Percentiles rank a stretch among this genome's conserved stretches.
These are phyloP conservation scores for Discostella stelligera DNA, from an alignment of 352 stramenopile genomes.

Conservation along the genomic window DNA sequence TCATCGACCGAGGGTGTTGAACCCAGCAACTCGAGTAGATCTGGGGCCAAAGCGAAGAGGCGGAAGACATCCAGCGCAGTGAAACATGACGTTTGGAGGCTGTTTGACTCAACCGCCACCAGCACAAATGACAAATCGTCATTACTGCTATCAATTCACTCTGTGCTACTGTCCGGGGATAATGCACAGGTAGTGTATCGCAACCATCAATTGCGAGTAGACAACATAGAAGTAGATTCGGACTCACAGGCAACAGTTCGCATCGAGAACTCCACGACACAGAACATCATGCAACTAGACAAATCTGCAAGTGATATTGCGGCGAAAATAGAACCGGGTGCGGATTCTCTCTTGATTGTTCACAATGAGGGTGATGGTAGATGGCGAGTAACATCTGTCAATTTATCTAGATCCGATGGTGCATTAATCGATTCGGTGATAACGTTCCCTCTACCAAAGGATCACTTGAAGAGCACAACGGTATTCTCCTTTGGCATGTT, in stretches of 20 bases:
- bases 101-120: slow-evolving; percentile 30
- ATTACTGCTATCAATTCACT: slow-evolving; percentile 25
- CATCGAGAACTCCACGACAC: slow-evolving; percentile 17
- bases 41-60: slow-evolving; percentile 17
- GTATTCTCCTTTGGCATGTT: slow-evolving; percentile 51
- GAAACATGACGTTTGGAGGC: slow-evolving; percentile 13
- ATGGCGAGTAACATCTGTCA: slow-evolving; percentile 37
- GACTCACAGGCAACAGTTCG: neutral
- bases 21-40: slow-evolving; percentile 2
- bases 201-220: slow-evolving; percentile 27
- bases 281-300: slow-evolving; percentile 32
- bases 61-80: slow-evolving; percentile 16
- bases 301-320: slow-evolving; percentile 29
- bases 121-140: slow-evolving; percentile 3
- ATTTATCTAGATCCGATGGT: slow-evolving; percentile 15
- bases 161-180: slow-evolving; percentile 24
- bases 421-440: slow-evolving; percentile 16
- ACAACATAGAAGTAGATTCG: slow-evolving; percentile 7
- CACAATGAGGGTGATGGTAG: slow-evolving; percentile 21
- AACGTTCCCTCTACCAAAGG: slow-evolving; percentile 27
- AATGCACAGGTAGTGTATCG: slow-evolving; percentile 16
- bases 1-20: slow-evolving; percentile 24
- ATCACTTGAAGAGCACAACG: slow-evolving; percentile 6
- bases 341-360: slow-evolving; percentile 35
- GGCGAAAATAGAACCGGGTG: slow-evolving; percentile 22